Evolutionary conservation across 2,329 filamentous ascomycete genomes (phyloP).

Genomic region (Pestalotiopsis fici): DNA sequence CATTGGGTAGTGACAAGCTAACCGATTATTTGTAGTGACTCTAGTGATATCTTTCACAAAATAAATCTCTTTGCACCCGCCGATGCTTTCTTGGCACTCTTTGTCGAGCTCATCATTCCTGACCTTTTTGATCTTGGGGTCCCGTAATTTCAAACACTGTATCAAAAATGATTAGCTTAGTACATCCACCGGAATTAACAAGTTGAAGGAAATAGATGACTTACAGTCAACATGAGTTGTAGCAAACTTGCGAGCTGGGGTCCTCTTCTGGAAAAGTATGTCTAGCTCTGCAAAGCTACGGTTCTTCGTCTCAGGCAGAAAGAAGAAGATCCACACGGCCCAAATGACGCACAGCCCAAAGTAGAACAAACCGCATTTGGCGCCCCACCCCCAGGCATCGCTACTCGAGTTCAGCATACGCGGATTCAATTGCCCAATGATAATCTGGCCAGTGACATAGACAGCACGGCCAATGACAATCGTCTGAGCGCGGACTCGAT

Average conservation of each 20-base stretch:
- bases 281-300: slow-evolving; percentile 49
- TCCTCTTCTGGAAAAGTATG: slow-evolving; percentile 42
- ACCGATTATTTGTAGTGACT: too few relatives aligned
- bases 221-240: slow-evolving; percentile 28
- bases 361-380: slow-evolving; percentile 37
- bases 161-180: not conserved
- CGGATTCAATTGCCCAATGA: slow-evolving; percentile 37
- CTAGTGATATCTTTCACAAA: too few relatives aligned
- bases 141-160: not conserved
- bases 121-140: too few relatives aligned
- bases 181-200: not conserved
- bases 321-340: slow-evolving; percentile 43
- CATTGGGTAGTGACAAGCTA: too few relatives aligned
- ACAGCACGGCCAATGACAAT: slow-evolving; percentile 42
- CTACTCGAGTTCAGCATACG: slow-evolving; percentile 32
- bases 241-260: slow-evolving; percentile 33
- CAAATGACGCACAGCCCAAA: slow-evolving; percentile 40
- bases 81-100: too few relatives aligned
- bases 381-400: slow-evolving; percentile 34
- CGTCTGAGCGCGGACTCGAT: slow-evolving; percentile 41
- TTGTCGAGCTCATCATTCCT: too few relatives aligned
- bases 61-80: too few relatives aligned
- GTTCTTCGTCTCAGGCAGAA: slow-evolving; percentile 45
- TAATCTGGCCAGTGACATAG: slow-evolving; percentile 43
- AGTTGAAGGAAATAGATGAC: slow-evolving; percentile 9